These are phyloP conservation scores for Euphorbia corollata DNA, from an alignment of 441 rosid species.

Conservation along the genomic window DNA sequence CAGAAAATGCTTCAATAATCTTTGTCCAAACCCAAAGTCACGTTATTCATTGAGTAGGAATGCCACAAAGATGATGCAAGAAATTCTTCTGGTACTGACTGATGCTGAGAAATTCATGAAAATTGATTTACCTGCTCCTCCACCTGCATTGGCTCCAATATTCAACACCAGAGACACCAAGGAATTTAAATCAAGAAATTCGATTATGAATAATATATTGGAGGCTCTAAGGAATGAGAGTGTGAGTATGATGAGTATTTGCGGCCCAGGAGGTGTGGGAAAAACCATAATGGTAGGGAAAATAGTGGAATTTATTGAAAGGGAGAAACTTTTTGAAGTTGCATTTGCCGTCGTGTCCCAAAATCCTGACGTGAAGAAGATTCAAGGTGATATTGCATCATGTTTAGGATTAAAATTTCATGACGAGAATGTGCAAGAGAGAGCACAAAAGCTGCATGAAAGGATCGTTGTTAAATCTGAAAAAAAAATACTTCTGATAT, in stretches of 20 bases:
- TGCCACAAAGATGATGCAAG: too few relatives aligned
- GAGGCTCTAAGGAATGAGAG: not conserved
- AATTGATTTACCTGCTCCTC: not conserved
- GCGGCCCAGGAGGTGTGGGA: not conserved
- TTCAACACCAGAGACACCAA: not conserved
- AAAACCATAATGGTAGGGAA: not conserved
- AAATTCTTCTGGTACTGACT: too few relatives aligned
- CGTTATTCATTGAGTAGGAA: too few relatives aligned
- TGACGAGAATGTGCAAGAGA: too few relatives aligned
- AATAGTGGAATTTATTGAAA: not conserved
- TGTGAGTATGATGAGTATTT: not conserved
- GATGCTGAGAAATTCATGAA: too few relatives aligned
- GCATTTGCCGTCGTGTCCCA: not conserved
- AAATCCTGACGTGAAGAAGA: slow-evolving; percentile 5
- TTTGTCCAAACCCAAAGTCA: too few relatives aligned
- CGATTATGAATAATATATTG: not conserved
- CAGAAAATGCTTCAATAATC: too few relatives aligned
- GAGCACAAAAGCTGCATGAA: too few relatives aligned
- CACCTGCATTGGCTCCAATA: not conserved
- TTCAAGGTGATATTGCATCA: too few relatives aligned
- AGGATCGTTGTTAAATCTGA: too few relatives aligned
- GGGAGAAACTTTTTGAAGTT: not conserved
- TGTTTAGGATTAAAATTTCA: too few relatives aligned
- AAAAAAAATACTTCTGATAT: too few relatives aligned
- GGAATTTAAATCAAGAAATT: not conserved